These are phyloP conservation scores for Chondrostereum purpureum DNA, from an alignment of 1,284 basidiomycete species.

Conservation along the genomic window DNA sequence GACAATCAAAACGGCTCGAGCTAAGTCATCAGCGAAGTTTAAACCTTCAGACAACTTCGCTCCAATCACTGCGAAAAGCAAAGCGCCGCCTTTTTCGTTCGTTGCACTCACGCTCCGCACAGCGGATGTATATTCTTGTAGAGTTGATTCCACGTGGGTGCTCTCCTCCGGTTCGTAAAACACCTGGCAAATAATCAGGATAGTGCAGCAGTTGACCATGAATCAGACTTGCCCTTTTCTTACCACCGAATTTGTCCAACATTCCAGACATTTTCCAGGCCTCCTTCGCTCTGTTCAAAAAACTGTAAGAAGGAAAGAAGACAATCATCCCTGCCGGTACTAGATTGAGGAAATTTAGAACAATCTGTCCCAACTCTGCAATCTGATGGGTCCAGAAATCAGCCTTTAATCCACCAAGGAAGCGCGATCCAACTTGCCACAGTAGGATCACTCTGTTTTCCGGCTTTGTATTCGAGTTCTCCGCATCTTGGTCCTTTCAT, in stretches of 20 bases:
- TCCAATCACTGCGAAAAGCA: constrained; percentile 90
- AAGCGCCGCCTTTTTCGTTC: constrained; percentile 41
- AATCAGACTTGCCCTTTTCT: constrained; percentile 55
- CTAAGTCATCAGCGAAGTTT: constrained; percentile 89
- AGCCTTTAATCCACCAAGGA: no score
- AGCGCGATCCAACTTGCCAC: constrained; percentile 55
- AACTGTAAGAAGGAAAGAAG: constrained; percentile 91
- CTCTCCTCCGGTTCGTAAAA: constrained; percentile 86
- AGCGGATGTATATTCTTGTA: constrained; percentile 72
- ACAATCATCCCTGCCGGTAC: constrained; percentile 88
- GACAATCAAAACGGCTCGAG: constrained; percentile 83
- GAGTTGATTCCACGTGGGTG: constrained; percentile 68
- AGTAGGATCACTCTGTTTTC: constrained; percentile 62
- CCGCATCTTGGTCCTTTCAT: constrained; percentile 72
- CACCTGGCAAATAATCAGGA: constrained; percentile 39
- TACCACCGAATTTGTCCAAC: constrained; percentile 55
- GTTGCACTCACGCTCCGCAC: constrained; percentile 35
- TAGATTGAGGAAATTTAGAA: constrained; percentile 74
- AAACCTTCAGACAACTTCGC: constrained; percentile 97
- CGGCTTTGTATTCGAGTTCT: constrained; percentile 81
- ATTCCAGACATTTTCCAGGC: constrained; percentile 64
- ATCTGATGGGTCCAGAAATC: no score
- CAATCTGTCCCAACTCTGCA: constrained; percentile 77
- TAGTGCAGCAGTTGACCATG: neutral
- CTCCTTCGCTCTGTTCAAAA: constrained; percentile 63